Evolutionary conservation across 2,329 filamentous ascomycete species (phyloP), one percentile per base, ranked within the genome.

Genomic region (Fusarium mundagurra): DNA sequence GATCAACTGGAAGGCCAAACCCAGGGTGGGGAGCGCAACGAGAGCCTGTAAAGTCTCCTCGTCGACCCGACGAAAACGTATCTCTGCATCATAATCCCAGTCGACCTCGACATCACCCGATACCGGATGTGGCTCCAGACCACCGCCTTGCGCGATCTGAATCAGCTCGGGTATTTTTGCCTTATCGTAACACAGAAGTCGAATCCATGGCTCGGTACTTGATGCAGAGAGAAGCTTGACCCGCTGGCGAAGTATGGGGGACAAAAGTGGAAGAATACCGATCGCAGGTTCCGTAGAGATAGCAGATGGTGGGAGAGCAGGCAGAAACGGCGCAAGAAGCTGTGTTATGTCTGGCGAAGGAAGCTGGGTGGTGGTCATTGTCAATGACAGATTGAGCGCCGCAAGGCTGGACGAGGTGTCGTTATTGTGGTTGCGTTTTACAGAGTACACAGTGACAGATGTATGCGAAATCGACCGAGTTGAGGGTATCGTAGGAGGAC

Each of bases 61-160:
- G 77, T 96, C 94, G 41, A 94, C 81, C n/a, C 93, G 87, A 68
- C 89, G 86, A 83, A 92, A 96, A 61, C 88, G 86, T 34, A 87
- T 86, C 67, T 90, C 86, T 13, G 90, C 87, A 64, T 94, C 92
- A 64, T 86, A 87, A 77, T 90, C 88, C 86, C 88, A 90, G 80
- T 93, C 91, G 27, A 95, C 83, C 83, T 96, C 93, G 61, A 96
- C 89, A 81, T 95, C 93, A 61, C 93, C 93, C 6, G 92, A 94
- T 9, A 92, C 90, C 7, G 94, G 94, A 78, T 96, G 94, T n/a
- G 93, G 92, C 81, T 95, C 92, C 38, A 96, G 85, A 51, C 87
- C 84, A 61, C 93, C 89, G 64, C 88, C 87, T 75, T 88, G 87
- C 38, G 91, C 90, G 20, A 92, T 84, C 66, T 89, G 85, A n/a